Evolutionary conservation across 176 grass and related monocot species (phyloP), one percentile per base, ranked within the genome.

Genomic region (Ensete glaucum): DNA sequence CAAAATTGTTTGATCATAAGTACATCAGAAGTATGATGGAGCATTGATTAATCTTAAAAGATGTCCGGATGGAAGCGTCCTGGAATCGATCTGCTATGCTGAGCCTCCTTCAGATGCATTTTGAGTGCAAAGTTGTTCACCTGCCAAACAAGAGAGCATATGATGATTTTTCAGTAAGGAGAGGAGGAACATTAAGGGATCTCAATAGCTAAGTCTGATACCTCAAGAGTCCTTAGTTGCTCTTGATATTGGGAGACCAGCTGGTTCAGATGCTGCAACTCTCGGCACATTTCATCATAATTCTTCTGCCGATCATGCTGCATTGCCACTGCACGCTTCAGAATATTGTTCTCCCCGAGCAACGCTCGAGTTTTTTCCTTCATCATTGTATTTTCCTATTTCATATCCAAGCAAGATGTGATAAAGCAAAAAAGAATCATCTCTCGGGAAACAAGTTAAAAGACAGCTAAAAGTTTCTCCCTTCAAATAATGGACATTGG

Each of bases 51-150:
- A 60, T 60, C 57, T 34, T 67, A 70, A 9, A 70, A 52, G 29
- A 70, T 48, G 51, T 70, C 67, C 1, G 48, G 67, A 10, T 51
- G 34, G 29, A 21, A 21, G 19, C 48, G 67, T 48, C 67, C 67
- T 1, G 67, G 48, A 15, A 52, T 52, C 15, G 48, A 70, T 16
- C 15, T 70, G 67, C 67, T 70, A 20, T 70, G 48, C 17, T 52
- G 67, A 70, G 67, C 67, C 43, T 50, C 8, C 9, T 50, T 70
- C 14, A 70, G 67, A 51, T 70, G 67, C 67, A 70, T 10, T 11
- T 15, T 21, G 17, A 70, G 67, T 70, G 67, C 67, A 51, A 51
- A 70, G 51, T 70, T 70, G 16, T 70, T 70, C 8, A 70, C n/a
- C 67, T 70, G 67, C 48, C 64, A 43, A 34, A 2, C 17, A 64